These are phyloP conservation scores for Hymenoscyphus linearis DNA, from an alignment of 2,329 filamentous ascomycete genomes.

Conservation along the genomic window DNA sequence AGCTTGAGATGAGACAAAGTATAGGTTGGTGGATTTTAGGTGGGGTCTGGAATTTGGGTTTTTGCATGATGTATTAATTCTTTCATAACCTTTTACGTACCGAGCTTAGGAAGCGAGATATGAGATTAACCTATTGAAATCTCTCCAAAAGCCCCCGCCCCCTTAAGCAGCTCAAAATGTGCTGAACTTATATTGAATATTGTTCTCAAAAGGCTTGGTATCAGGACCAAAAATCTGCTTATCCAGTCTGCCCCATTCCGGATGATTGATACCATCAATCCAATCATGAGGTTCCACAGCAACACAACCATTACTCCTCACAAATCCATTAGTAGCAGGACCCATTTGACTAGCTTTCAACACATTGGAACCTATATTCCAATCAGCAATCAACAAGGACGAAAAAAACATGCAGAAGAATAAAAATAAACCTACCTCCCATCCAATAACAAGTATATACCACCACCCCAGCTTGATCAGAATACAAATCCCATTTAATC, in stretches of 20 bases:
- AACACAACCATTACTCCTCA: conserved; percentile 72
- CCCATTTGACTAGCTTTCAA: conserved; percentile 58
- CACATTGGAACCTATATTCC: conserved; percentile 33
- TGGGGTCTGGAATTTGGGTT: neutral
- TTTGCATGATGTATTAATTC: neutral
- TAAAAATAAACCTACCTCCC: conserved; percentile 40
- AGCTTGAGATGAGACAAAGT: too few relatives aligned
- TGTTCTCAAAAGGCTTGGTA: conserved; percentile 13
- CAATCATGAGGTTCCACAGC: conserved; percentile 90
- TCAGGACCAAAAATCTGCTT: conserved; percentile 53
- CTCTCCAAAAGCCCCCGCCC: neutral
- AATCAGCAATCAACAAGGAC: too few relatives aligned
- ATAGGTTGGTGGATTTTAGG: neutral
- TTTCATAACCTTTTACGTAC: neutral
- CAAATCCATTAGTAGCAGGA: conserved; percentile 34
- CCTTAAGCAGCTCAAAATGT: conserved; percentile 4
- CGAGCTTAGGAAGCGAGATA: neutral
- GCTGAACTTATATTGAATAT: conserved; percentile 17
- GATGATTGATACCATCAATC: conserved; percentile 90
- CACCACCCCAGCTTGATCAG: conserved; percentile 84
- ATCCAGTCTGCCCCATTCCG: conserved; percentile 67
- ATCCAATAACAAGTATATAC: conserved; percentile 68
- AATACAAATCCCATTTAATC: conserved; percentile 73
- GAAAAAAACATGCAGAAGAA: too few relatives aligned
- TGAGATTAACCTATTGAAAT: neutral